Base-by-base conservation (phyloP, 371 early-diverging fungal genomes). In the Mortierella sp. region DNA sequence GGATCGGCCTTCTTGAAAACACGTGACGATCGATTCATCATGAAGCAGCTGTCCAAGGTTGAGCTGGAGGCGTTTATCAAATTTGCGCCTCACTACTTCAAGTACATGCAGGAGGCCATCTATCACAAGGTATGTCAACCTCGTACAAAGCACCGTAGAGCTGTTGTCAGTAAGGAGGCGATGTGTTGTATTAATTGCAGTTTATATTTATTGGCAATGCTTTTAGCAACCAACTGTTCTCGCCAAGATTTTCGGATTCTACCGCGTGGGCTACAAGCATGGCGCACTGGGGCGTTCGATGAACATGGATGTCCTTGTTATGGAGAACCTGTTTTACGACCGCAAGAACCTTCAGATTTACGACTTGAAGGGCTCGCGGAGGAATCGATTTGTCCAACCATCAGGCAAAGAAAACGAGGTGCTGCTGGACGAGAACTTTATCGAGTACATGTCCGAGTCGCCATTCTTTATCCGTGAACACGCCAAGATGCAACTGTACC, bases 261-360 rank as follows among this genome's bases (percentile, higher is more conserved):
- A 97, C 81, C 93, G 96, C 31, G 94, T 99, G 11, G 94, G 94
- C 8, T 95, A 92, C 86, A 97, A 95, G 81, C 97, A 97, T 76
- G 90, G 93, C 34, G 90, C 91, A 2, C 94, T 95, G 0, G 96
- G 97, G 3, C 93, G 94, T 73, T 91, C 91, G n/a, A 91, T 94
- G 83, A 95, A 96, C 76, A 93, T 98, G 91, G 97, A 98, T 88
- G 93, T 98, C 10, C 82, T 98, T 9, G 95, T 99, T 8, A 98
- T 98, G 98, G 99, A 99, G 83, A 97, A 98, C 76, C 85, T 99
- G 69, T 98, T 97, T 78, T 97, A 96, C 83, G 93, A 96, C 50
- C 92, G 95, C 34, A 91, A 91, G 57, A 91, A 96, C 51, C 80
- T 79, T 2, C 87, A 95, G 90, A 93, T 98, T 10, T 99, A 95